Evolutionary conservation across 768 basidiomycete species (phyloP), one percentile per base, ranked within the genome.

Genomic region (Boletus coccyginus): DNA sequence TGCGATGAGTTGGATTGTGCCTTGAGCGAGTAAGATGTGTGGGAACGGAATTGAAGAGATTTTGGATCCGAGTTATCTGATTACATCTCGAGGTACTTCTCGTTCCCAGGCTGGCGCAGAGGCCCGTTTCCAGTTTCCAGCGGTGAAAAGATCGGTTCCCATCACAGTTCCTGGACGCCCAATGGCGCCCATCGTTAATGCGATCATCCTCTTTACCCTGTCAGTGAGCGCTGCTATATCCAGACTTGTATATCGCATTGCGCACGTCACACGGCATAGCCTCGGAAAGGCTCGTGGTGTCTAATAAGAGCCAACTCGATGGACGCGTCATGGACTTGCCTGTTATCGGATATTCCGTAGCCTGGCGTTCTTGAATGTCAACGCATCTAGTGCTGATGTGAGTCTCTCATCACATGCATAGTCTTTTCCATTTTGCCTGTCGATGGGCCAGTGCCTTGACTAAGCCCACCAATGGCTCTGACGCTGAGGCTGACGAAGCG

Each of bases 1-100:
- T 59, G 82, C 87, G 24, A 87, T 91, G 63, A 83, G 88, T 45
- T 70, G 92, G 52, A 77, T 85, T 52, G 86, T 91, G 27, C 86
- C 87, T 13, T 83, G 81, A 59, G 83, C 79, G 27, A 73, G 83
- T 62, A 64, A 78, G 29, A 74, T 79, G 33, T 59, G 74, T 61
- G 42, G 32, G 43, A 40, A 43, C 42, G 67, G 82, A 21, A 21
- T 21, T 21, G 21, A 32, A 76, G 78, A 66, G 74, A 49, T 36
- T 55, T 60, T 50, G 3, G 24, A 29, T 7, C 19, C 12, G 16
- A 29, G 51, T 10, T 21, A 13, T n/a, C 38, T 47, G 41, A 53
- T 21, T 7, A 24, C n/a, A 10, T 1, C 21, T 35, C 35, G 39
- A 50, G 59, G 49, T 16, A 9, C 66, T 80, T 7, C 76, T 77